phyloP scores from a whole-genome alignment of 768 basidiomycete species.

The Tulasnella sp. region DNA sequence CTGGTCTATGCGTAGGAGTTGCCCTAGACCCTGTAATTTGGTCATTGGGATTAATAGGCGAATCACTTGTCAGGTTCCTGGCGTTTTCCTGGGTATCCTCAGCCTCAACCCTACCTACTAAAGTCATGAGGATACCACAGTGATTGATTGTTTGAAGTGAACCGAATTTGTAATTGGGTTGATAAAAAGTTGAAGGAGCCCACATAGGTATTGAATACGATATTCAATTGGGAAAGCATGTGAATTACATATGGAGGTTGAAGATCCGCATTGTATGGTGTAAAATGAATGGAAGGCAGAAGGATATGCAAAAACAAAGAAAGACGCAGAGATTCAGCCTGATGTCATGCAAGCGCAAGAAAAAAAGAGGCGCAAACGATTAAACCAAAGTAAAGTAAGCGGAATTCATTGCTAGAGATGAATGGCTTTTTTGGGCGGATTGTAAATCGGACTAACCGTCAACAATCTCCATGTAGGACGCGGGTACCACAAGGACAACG shows the following conservation, averaged over 20 bases:
- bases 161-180: too few relatives aligned
- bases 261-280: conserved; percentile 3
- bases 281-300: conserved; percentile 17
- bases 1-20: too few relatives aligned
- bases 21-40: too few relatives aligned
- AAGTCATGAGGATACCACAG: too few relatives aligned
- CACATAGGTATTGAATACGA: not conserved
- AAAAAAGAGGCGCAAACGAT: conserved; percentile 31
- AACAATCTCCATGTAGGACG: conserved; percentile 71
- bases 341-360: conserved; percentile 7
- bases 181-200: not conserved
- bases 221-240: not conserved
- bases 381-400: conserved; percentile 25
- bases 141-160: too few relatives aligned
- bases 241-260: not conserved
- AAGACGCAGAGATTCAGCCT: conserved; percentile 8
- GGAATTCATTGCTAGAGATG: conserved; percentile 20
- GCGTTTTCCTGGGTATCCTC: too few relatives aligned
- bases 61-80: too few relatives aligned
- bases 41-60: too few relatives aligned
- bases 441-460: conserved; percentile 65
- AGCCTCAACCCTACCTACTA: too few relatives aligned
- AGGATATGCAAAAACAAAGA: conserved; percentile 28
- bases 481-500: conserved; percentile 79
- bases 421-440: conserved; percentile 18